phyloP scores from a whole-genome alignment of 2,329 filamentous ascomycete genomes.

The Alternaria alternata region DNA sequence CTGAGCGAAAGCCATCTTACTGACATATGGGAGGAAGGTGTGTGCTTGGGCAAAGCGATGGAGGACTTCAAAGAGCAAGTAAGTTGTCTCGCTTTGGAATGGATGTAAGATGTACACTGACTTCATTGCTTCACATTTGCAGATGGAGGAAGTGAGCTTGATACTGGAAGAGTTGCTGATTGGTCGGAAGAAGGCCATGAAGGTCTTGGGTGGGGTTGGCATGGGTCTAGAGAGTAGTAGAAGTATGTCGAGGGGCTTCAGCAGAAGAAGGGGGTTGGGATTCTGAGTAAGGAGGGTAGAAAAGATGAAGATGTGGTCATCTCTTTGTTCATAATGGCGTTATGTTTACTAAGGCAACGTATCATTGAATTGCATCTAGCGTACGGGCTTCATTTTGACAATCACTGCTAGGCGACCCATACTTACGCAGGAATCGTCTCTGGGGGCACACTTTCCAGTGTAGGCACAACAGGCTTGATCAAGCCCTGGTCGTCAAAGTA shows the following conservation, averaged over 20 bases:
- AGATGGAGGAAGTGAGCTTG: slow-evolving; percentile 17
- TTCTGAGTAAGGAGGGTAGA: neutral
- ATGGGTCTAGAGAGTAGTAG: neutral
- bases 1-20: slow-evolving; percentile 4
- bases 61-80: slow-evolving; percentile 5
- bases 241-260: neutral
- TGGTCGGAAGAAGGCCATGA: slow-evolving; percentile 3
- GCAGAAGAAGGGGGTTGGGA: neutral
- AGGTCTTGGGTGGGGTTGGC: neutral
- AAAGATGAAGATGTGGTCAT: neutral
- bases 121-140: too few relatives aligned
- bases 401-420: neutral
- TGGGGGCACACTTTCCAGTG: slow-evolving; percentile 31
- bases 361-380: neutral
- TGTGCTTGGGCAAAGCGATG: neutral
- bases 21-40: slow-evolving; percentile 7
- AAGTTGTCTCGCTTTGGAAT: too few relatives aligned
- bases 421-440: slow-evolving; percentile 1
- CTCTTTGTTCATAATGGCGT: neutral
- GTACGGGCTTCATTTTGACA: neutral
- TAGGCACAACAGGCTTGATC: slow-evolving; percentile 35
- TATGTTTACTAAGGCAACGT: neutral
- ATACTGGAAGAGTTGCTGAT: slow-evolving; percentile 8
- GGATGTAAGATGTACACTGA: too few relatives aligned
- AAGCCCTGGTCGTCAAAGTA: slow-evolving; percentile 36